These are phyloP conservation scores for Boletus vermiculosoides DNA, from an alignment of 768 basidiomycete genomes.

Conservation along the genomic window DNA sequence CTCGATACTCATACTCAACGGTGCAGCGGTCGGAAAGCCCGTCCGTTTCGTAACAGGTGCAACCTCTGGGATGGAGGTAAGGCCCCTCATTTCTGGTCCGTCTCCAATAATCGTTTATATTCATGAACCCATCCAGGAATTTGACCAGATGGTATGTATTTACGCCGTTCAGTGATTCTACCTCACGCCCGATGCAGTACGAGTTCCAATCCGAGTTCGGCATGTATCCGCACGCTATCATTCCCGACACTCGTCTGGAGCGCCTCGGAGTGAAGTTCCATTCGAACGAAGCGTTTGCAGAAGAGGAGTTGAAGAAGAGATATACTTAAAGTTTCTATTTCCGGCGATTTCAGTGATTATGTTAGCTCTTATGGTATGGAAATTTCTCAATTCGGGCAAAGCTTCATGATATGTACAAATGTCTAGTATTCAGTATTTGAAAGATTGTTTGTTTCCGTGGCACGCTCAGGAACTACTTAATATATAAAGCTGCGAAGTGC, in stretches of 20 bases:
- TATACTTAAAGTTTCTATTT: too few relatives aligned
- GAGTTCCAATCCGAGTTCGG: slow-evolving; percentile 27
- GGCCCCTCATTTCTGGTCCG: neutral
- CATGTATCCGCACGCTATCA: slow-evolving; percentile 14
- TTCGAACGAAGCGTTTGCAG: slow-evolving; percentile 16
- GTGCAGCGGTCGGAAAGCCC: slow-evolving; percentile 26
- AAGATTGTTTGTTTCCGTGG: too few relatives aligned
- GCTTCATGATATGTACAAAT: too few relatives aligned
- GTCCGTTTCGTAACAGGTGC: slow-evolving; percentile 23
- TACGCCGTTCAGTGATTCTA: neutral
- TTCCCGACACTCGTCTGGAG: slow-evolving; percentile 29
- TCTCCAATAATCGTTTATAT: neutral
- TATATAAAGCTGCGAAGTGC: too few relatives aligned
- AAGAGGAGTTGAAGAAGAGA: slow-evolving; percentile 21
- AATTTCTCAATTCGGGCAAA: neutral
- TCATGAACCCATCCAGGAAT: slow-evolving; percentile 6
- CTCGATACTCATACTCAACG: neutral
- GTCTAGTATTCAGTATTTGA: too few relatives aligned
- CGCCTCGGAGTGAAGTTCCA: slow-evolving; percentile 28
- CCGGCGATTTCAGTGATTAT: neutral
- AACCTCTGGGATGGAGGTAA: slow-evolving; percentile 20
- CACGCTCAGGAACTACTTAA: too few relatives aligned
- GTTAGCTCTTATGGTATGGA: neutral
- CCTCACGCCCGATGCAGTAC: slow-evolving; percentile 15
- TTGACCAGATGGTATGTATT: slow-evolving; percentile 28